phyloP scores from a whole-genome alignment of 139 green algal genomes.

The Volvox reticuliferus region DNA sequence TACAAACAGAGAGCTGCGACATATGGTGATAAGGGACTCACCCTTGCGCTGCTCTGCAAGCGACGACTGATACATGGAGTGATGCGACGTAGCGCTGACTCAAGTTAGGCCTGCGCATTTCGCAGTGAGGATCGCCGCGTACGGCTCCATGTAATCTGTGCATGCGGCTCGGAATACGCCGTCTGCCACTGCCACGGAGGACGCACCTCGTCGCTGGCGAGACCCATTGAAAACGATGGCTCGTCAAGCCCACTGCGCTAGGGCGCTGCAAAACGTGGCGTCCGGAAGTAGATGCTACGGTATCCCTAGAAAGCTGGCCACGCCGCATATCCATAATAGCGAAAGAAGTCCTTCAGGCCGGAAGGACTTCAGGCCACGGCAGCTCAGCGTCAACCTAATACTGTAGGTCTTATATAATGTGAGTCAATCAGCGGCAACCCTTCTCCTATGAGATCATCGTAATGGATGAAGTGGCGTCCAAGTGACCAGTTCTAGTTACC shows the following conservation, averaged over 20 bases:
- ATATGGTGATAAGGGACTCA: neutral
- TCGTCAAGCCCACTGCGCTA: neutral
- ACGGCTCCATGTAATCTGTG: neutral
- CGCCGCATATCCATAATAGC: neutral
- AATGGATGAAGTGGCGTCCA: no score
- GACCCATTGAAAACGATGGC: neutral
- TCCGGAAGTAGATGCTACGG: slow-evolving; percentile 15
- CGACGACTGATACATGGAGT: neutral
- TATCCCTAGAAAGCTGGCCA: neutral
- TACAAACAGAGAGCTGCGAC: neutral
- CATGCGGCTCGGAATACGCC: neutral
- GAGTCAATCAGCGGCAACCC: no score
- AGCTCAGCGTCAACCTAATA: neutral
- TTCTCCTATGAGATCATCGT: no score
- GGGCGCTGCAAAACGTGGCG: neutral
- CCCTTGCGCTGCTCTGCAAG: neutral
- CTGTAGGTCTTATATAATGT: no score
- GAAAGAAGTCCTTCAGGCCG: neutral
- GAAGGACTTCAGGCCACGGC: neutral
- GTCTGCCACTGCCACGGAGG: neutral
- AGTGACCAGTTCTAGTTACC: no score
- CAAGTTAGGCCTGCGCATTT: neutral
- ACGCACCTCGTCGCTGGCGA: neutral
- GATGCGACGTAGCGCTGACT: neutral
- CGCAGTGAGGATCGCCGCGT: neutral